Conservation (phyloP, 768 basidiomycete genomes). For the Tricholoma sp. region DNA sequence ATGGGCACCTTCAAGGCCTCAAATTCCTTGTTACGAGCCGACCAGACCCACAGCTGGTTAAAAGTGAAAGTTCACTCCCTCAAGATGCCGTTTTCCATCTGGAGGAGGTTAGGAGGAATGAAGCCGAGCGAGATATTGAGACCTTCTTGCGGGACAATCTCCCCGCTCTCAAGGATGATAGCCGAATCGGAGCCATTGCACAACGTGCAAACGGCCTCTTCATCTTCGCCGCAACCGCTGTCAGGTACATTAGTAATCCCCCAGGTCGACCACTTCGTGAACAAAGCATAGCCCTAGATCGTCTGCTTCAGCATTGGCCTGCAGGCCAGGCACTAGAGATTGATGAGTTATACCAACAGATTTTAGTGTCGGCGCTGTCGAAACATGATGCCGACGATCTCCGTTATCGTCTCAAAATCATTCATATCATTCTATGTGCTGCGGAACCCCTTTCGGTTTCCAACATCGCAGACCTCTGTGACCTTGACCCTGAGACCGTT, state of each 20-base stretch:
- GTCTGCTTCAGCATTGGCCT: neutral
- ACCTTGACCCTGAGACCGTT: neutral
- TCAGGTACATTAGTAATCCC: too few relatives aligned
- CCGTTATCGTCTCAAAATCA: constrained; percentile 7
- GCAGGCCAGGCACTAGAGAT: neutral
- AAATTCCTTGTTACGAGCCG: neutral
- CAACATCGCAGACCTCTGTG: constrained; percentile 8
- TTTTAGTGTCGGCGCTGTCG: constrained; percentile 1
- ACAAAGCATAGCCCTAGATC: neutral
- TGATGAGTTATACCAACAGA: neutral
- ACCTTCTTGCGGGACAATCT: neutral
- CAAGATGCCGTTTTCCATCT: constrained; percentile 1
- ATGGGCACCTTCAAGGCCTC: neutral
- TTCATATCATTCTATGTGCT: constrained; percentile 18
- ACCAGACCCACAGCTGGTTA: constrained; percentile 3
- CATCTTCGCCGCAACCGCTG: too few relatives aligned
- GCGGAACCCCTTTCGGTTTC: constrained; percentile 11
- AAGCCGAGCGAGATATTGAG: neutral
- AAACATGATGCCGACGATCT: constrained; percentile 4
- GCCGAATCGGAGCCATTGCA: neutral
- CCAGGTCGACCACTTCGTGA: neutral
- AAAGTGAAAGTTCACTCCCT: constrained; percentile 11
- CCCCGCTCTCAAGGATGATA: neutral
- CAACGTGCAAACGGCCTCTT: neutral
- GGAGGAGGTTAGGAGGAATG: neutral